phyloP scores from a whole-genome alignment of 2,329 filamentous ascomycete species.

The Pseudocercospora vitis region DNA sequence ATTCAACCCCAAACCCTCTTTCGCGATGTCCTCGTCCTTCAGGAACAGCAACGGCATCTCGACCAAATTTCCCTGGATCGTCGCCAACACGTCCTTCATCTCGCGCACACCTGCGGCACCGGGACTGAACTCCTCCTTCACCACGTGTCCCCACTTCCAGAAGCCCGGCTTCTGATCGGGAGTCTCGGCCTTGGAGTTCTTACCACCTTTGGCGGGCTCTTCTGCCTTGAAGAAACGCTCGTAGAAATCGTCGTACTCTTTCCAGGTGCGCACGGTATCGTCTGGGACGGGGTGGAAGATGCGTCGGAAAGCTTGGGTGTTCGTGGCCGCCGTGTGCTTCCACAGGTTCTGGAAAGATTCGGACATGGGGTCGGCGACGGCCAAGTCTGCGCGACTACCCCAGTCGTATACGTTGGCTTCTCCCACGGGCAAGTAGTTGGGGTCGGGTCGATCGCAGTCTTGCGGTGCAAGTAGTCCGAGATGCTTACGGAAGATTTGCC shows the following conservation, averaged over 20 bases:
- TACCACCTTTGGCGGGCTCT: slow-evolving; percentile 44
- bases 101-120: slow-evolving; percentile 47
- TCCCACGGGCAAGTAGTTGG: slow-evolving; percentile 59
- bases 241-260: slow-evolving; percentile 72
- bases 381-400: slow-evolving; percentile 46
- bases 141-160: slow-evolving; percentile 84
- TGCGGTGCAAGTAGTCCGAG: slow-evolving; percentile 79
- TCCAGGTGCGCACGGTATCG: slow-evolving; percentile 68
- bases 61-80: slow-evolving; percentile 62
- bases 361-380: slow-evolving; percentile 73
- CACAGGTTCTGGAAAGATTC: slow-evolving; percentile 69
- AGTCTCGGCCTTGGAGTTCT: slow-evolving; percentile 32
- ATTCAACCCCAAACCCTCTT: slow-evolving; percentile 67
- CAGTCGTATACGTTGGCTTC: slow-evolving; percentile 55
- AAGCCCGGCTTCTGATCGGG: slow-evolving; percentile 49
- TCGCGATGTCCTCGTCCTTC: slow-evolving; percentile 80
- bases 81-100: slow-evolving; percentile 68
- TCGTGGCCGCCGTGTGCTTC: slow-evolving; percentile 69
- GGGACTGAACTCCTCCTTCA: slow-evolving; percentile 53
- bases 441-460: slow-evolving; percentile 59
- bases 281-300: slow-evolving; percentile 79
- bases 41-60: slow-evolving; percentile 92
- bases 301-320: slow-evolving; percentile 77
- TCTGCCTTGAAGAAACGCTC: slow-evolving; percentile 59
- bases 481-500: slow-evolving; percentile 88